Conservation (phyloP, 192 early-diverging fungal species). For the Coemansia sp. region DNA sequence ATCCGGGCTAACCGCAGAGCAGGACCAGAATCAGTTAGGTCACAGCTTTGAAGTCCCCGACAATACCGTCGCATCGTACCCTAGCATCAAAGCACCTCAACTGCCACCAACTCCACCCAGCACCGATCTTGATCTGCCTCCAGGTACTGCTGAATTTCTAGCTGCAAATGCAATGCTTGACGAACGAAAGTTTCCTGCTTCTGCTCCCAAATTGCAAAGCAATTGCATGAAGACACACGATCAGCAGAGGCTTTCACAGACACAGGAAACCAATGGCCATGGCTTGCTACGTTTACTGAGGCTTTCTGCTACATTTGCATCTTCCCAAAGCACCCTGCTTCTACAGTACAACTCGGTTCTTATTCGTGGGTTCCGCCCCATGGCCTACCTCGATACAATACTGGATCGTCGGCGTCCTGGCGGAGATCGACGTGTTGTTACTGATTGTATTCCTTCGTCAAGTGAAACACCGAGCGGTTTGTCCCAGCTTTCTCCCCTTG, state of each 20-base stretch:
- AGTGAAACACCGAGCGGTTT: neutral
- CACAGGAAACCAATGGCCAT: neutral
- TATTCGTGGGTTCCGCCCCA: constrained; percentile 6
- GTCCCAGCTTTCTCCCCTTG: constrained; percentile 12
- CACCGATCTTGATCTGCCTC: constrained; percentile 17
- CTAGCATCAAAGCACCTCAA: neutral
- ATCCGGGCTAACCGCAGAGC: constrained; percentile 3
- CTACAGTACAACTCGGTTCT: constrained; percentile 26
- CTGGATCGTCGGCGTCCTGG: neutral
- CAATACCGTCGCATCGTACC: neutral
- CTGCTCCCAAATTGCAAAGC: neutral
- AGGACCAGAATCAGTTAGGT: neutral
- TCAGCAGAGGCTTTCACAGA: neutral
- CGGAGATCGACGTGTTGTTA: neutral
- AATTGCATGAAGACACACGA: neutral
- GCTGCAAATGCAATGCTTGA: constrained; percentile 14
- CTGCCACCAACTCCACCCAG: constrained; percentile 32
- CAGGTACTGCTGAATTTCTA: constrained; percentile 19
- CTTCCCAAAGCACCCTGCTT: constrained; percentile 17
- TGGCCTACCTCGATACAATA: constrained; percentile 9
- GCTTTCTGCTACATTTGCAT: neutral
- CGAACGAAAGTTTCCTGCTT: neutral
- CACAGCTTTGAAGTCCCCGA: neutral
- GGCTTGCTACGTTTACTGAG: neutral
- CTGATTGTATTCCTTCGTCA: neutral